Base-by-base conservation (phyloP, 164 flowering plant species). In the Magnolia sinica region DNA sequence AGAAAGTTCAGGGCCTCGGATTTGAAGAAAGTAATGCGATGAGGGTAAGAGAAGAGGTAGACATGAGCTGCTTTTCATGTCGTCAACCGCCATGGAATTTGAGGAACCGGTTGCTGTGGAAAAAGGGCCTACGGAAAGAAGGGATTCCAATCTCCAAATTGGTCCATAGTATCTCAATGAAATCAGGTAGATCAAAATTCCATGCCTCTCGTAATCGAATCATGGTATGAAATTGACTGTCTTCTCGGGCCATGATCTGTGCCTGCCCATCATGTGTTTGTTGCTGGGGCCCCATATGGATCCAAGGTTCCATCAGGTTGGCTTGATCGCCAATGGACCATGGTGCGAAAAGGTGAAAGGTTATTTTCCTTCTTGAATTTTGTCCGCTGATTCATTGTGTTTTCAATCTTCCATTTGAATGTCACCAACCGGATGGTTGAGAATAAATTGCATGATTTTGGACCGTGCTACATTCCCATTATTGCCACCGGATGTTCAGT, bases 81-180 rank as follows among this genome's bases (percentile, higher is more conserved):
- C 10, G n/a, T 24, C 79, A 79, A 79, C 78, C 88, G 4, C 74
- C 79, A 9, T 1, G 22, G 10, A 71, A 69, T 13, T 71, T 27
- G 18, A 18, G 27, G 71, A 64, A 73, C 37, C 72, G 81, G 51
- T 84, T 64, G 72, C 82, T 90, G 18, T 75, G 81, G 79, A 87
- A 78, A 79, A 87, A 83, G 71, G 83, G 87, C 86, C 82, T 82
- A 73, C 79, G 76, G 66, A 76, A 77, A 18, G 84, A 84, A 4
- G 74, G 79, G 6, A 83, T 76, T 49, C 66, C 79, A 3, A 50
- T 86, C 55, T 81, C 90, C 71, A 82, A 92, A 3, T 74, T 82
- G 9, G 88, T 92, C 51, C 85, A 91, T 4, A 88, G 87, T 76
- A 78, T 91, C 64, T 89, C 95, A 52, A 80, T 87, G 31, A 89